These are phyloP conservation scores for Sphaerobolus stellatus DNA, from an alignment of 1,284 basidiomycete genomes.

Conservation along the genomic window DNA sequence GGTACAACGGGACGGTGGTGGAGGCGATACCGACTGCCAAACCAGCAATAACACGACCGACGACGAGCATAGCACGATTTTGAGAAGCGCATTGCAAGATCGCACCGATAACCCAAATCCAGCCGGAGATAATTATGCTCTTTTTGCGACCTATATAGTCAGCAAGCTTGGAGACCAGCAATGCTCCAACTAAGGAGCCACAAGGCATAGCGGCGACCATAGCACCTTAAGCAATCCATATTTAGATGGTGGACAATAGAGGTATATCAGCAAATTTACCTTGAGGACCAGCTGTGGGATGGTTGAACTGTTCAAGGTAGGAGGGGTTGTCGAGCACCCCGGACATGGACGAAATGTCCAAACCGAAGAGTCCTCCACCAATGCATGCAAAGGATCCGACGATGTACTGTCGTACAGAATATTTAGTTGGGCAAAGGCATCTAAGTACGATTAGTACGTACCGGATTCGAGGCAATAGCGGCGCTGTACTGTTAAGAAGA, in stretches of 20 bases:
- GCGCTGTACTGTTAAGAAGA: constrained; percentile 42
- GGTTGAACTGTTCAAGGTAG: constrained; percentile 19
- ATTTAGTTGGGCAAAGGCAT: not conserved
- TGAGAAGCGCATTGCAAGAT: constrained; percentile 64
- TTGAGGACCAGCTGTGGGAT: constrained; percentile 55
- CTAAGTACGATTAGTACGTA: constrained; percentile 7
- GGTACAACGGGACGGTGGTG: constrained; percentile 66
- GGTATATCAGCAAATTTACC: constrained; percentile 45
- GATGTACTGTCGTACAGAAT: constrained; percentile 42
- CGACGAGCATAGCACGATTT: constrained; percentile 68
- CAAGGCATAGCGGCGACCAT: constrained; percentile 80
- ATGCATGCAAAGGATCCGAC: constrained; percentile 80
- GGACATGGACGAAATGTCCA: constrained; percentile 81
- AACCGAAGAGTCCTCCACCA: constrained; percentile 72
- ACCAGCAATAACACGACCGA: constrained; percentile 64
- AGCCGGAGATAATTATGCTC: constrained; percentile 59
- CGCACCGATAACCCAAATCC: constrained; percentile 72
- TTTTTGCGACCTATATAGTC: constrained; percentile 67
- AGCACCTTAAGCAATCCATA: constrained; percentile 60
- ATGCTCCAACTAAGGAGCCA: constrained; percentile 63
- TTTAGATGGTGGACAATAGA: constrained; percentile 2
- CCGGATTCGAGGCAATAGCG: constrained; percentile 38
- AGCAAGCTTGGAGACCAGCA: constrained; percentile 59
- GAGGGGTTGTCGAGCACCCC: constrained; percentile 58
- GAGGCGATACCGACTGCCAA: constrained; percentile 59